Base-by-base conservation (phyloP, 2,329 filamentous ascomycete genomes). In the Xylariaceae sp. region DNA sequence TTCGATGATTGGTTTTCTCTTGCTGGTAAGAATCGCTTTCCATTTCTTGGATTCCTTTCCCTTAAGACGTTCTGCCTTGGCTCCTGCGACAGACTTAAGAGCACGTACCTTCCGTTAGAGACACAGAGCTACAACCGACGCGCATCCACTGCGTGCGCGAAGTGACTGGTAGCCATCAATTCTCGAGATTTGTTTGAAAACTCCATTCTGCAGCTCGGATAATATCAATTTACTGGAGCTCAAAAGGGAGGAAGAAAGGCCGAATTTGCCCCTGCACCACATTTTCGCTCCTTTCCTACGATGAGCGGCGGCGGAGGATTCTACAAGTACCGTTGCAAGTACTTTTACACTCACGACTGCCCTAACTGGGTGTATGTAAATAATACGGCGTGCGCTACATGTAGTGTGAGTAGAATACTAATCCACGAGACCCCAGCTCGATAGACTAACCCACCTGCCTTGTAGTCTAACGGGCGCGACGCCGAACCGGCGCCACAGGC, bases 271-370 rank as follows among this genome's bases (percentile, higher is more conserved):
- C n/a, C n/a, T n/a, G n/a, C n/a, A n/a, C n/a, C n/a, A n/a, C n/a
- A n/a, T n/a, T n/a, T n/a, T n/a, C n/a, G n/a, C n/a, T n/a, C n/a
- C 17, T 29, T 17, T 36, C 2, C 27, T 39, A 42, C 25, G 45
- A 69, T 70, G 67, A 67, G 65, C 40, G 64, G 66, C 37, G 65
- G 65, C 52, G 70, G 72, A 36, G 70, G 70, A 29, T 75, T 69
- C 49, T 77, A 76, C 58, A 76, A 72, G 64, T 78, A 75, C 60
- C 68, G 72, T 34, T 79, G 75, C 70, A 78, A 76, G 62, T 74
- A 77, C 65, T 77, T 74, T 54, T 70, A 70, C 46, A 69, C 71
- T 22, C 67, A 75, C 56, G 71, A 76, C 51, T 77, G 75, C 53
- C 67, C 64, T 5, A 73, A 78, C 53, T 79, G 75, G 75, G 75